Evolutionary conservation across 768 basidiomycete species (phyloP).

Genomic region (Erythrobasidium yunnanense): DNA sequence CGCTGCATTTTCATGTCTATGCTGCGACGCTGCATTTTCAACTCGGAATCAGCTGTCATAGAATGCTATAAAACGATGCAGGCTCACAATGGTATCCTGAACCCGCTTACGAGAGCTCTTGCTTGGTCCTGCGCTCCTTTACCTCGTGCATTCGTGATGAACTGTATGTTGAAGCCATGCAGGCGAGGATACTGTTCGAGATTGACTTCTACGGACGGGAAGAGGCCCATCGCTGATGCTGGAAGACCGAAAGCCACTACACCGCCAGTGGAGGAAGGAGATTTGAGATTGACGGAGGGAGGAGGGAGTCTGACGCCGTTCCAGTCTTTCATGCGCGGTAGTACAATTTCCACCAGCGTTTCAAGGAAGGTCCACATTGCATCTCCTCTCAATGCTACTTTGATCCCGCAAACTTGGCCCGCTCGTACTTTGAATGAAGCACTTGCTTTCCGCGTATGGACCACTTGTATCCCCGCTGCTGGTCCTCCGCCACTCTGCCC

Average conservation of each 20-base stretch:
- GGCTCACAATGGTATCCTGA: conserved; percentile 68
- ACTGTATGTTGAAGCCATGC: conserved; percentile 88
- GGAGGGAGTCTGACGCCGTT: conserved; percentile 69
- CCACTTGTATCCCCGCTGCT: conserved; percentile 62
- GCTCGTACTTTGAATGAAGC: conserved; percentile 70
- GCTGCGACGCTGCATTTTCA: too few species aligned
- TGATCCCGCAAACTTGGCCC: conserved; percentile 70
- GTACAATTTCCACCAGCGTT: conserved; percentile 78
- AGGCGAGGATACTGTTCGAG: conserved; percentile 72
- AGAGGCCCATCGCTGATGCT: conserved; percentile 71
- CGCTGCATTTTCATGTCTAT: too few species aligned
- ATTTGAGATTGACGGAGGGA: conserved; percentile 50
- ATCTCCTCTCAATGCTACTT: conserved; percentile 75
- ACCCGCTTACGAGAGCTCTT: conserved; percentile 73
- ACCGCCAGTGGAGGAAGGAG: conserved; percentile 64
- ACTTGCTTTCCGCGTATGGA: conserved; percentile 54
- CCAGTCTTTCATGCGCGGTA: conserved; percentile 89
- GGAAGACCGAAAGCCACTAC: conserved; percentile 82
- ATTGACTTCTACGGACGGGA: conserved; percentile 94
- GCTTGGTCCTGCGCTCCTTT: conserved; percentile 83
- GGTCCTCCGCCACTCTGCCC: conserved; percentile 26
- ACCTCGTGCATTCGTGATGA: conserved; percentile 76
- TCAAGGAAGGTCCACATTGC: conserved; percentile 91
- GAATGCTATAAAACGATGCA: neutral
- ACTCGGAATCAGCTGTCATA: too few species aligned